A percentile compares a stretch with the other conserved stretches of the same genome.
Conservation (phyloP, 192 early-diverging fungal species). For the Umbelopsis sp. region DNA sequence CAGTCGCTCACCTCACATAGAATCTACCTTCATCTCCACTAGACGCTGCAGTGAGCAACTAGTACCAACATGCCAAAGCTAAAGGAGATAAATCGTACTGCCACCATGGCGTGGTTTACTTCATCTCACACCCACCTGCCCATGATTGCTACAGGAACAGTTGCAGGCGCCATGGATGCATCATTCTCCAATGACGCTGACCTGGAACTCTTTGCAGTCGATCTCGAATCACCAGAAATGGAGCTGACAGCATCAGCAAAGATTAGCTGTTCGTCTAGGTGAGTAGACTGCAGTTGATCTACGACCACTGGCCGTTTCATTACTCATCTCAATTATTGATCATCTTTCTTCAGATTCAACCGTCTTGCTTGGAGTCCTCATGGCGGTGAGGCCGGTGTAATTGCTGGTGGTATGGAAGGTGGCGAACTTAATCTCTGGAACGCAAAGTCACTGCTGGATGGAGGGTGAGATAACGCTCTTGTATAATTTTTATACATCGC, state of each 20-base stretch:
- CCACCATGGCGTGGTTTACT: conserved; percentile 84
- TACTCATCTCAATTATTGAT: neutral
- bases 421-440: conserved; percentile 92
- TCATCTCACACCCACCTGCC: conserved; percentile 72
- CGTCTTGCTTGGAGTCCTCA: conserved; percentile 77
- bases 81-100: conserved; percentile 76
- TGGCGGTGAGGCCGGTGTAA: conserved; percentile 62
- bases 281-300: neutral
- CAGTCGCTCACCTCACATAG: neutral
- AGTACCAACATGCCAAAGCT: conserved; percentile 36
- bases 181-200: conserved; percentile 88
- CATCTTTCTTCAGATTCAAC: conserved; percentile 70
- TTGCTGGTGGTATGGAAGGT: conserved; percentile 95
- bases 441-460: conserved; percentile 69
- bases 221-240: conserved; percentile 31
- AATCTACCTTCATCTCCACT: neutral
- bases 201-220: conserved; percentile 88
- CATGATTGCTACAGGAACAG: conserved; percentile 89
- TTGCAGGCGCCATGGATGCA: conserved; percentile 95
- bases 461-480: conserved; percentile 41
- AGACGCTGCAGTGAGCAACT: neutral
- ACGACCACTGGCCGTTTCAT: neutral
- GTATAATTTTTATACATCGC: no score
- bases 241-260: conserved; percentile 9
- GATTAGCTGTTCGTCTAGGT: conserved; percentile 16